phyloP scores from a whole-genome alignment of 768 basidiomycete species.

The Nevesoporus exiguus region DNA sequence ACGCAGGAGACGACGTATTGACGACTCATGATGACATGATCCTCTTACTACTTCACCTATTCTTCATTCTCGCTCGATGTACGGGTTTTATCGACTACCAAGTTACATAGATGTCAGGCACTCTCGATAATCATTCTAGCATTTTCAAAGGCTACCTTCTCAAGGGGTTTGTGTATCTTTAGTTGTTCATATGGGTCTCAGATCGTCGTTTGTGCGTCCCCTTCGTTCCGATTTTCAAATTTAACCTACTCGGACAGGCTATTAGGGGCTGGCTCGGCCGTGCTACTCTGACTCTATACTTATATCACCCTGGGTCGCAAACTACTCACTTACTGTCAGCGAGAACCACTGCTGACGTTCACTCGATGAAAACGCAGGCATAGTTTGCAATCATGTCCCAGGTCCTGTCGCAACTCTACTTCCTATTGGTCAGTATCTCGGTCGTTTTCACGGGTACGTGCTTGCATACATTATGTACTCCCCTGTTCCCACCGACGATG shows the following conservation, averaged over 20 bases:
- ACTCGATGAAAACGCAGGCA: not conserved
- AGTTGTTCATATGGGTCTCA: too few species aligned
- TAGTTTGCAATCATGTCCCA: not conserved
- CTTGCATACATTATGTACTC: not conserved
- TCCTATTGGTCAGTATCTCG: slow-evolving; percentile 7
- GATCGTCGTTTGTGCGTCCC: too few species aligned
- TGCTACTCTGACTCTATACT: too few species aligned
- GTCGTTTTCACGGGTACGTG: slow-evolving; percentile 14
- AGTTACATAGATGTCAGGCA: not conserved
- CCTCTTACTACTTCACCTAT: not conserved
- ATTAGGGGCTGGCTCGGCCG: not conserved
- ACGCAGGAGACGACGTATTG: not conserved
- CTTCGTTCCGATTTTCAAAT: too few species aligned
- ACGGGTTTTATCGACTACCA: not conserved
- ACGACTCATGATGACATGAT: too few species aligned
- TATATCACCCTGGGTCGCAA: too few species aligned
- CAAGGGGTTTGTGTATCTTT: too few species aligned
- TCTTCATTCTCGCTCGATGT: not conserved
- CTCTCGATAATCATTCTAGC: too few species aligned
- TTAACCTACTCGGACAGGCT: not conserved
- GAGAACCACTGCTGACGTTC: not conserved
- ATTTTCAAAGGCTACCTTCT: too few species aligned
- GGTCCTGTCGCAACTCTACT: slow-evolving; percentile 4
- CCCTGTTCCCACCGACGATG: not conserved
- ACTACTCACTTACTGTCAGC: too few species aligned